Base-by-base conservation (phyloP, 2,329 filamentous ascomycete genomes). In the Talaromyces marneffei region DNA sequence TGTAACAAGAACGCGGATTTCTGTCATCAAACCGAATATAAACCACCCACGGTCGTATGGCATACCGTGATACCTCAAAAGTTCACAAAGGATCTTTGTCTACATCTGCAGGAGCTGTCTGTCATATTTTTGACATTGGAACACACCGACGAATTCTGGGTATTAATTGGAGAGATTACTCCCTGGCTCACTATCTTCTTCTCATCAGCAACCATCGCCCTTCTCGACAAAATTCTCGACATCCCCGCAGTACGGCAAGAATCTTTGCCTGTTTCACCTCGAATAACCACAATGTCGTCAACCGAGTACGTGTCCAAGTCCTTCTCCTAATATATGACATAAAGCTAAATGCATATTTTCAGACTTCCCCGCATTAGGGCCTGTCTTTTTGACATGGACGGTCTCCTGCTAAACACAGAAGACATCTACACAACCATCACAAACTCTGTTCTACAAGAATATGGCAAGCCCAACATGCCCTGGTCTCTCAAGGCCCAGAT, bases 371-470 rank as follows among this genome's bases (percentile, higher is more conserved):
- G 88, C 52, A 83, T 97, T 62, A 85, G 92, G 68, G 94, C 93
- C 67, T 97, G 92, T 76, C 87, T 99, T 66, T 97, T 99, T 75
- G 94, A 99, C 80, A 97, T 97, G 92, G 94, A 99, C 76, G 94
- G 94, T 63, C 87, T 99, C 37, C 85, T 99, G 20, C 89, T 99
- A 72, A 87, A 97, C 77, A 92, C 90, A 35, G 94, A 97, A 80
- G 94, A 97, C 71, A 80, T 86, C 62, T 97, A 97, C 80, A 94
- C 91, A 0, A 73, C 84, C 27, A 89, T 90, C 76, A 89, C 92
- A 64, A 97, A 99, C 77, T 80, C 85, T 25, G 84, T 97, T 39
- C 87, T 99, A 40, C 80, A 82, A 61, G 86, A 89, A 71, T 91
- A 94, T 75, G 84, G 82, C 69, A 86, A 85, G 55, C 88, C 90